Evolutionary conservation across 129 eudicot genomes (phyloP).

Genomic region (Scalesia atractyloides): DNA sequence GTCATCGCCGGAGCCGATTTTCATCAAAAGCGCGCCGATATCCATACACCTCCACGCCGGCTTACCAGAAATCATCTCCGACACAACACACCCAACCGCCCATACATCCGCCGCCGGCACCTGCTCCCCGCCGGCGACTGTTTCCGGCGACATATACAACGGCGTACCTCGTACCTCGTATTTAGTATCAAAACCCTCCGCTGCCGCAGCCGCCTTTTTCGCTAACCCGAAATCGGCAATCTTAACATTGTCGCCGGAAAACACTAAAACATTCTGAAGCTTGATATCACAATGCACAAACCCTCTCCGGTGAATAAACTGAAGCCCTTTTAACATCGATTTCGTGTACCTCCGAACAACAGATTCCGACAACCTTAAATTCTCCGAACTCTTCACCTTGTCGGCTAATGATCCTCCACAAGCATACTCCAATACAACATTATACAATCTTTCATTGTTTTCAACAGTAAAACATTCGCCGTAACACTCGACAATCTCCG

Average conservation of each 20-base stretch:
- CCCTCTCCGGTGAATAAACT: constrained; percentile 30
- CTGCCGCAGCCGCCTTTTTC: background rate
- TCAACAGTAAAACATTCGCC: constrained; percentile 52
- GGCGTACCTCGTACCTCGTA: constrained; percentile 70
- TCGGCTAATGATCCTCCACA: constrained; percentile 61
- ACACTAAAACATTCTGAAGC: constrained; percentile 31
- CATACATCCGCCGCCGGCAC: constrained; percentile 69
- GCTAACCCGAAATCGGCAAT: constrained; percentile 49
- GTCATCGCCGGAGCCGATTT: constrained; percentile 52
- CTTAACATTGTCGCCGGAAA: constrained; percentile 16
- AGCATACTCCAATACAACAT: constrained; percentile 71
- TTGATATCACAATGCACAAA: constrained; percentile 46
- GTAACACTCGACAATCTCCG: constrained; percentile 48
- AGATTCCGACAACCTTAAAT: constrained; percentile 19
- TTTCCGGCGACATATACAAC: constrained; percentile 82
- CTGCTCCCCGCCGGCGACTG: constrained; percentile 50
- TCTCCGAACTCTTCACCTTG: constrained; percentile 29
- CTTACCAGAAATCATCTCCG: constrained; percentile 67
- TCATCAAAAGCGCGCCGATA: constrained; percentile 45
- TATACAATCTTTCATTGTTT: constrained; percentile 51
- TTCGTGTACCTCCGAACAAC: constrained; percentile 26
- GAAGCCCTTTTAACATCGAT: constrained; percentile 33
- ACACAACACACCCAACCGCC: constrained; percentile 82
- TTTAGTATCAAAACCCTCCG: background rate
- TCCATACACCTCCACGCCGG: constrained; percentile 60